phyloP scores from a whole-genome alignment of 2,329 filamentous ascomycete species.

The Colletotrichum plurivorum region DNA sequence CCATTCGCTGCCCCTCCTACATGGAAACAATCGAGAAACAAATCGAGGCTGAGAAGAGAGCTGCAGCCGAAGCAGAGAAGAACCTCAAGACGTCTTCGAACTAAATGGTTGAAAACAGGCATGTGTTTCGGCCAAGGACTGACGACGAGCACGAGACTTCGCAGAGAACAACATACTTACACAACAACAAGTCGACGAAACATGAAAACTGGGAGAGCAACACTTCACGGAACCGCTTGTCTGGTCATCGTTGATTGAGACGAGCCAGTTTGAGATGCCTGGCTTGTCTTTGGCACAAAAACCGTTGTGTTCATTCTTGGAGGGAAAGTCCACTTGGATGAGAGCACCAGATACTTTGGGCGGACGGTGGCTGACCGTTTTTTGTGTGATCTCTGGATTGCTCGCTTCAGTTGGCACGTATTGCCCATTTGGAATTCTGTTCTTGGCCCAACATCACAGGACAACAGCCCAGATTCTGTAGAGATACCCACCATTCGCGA shows the following conservation, averaged over 20 bases:
- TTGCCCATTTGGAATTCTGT: neutral
- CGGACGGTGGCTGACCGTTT: neutral
- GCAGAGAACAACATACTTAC: no score
- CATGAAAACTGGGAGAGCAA: neutral
- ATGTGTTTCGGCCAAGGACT: no score
- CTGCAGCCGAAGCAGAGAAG: neutral
- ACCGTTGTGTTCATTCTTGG: neutral
- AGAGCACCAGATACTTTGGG: constrained; percentile 1
- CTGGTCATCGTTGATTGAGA: neutral
- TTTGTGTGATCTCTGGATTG: constrained; percentile 4
- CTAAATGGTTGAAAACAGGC: no score
- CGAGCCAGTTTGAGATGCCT: neutral
- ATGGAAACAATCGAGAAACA: neutral
- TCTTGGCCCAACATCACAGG: neutral
- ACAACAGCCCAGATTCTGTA: constrained; percentile 8
- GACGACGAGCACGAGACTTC: no score
- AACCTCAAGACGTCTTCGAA: neutral
- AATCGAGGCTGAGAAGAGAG: neutral
- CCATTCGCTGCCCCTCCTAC: neutral
- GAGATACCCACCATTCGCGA: constrained; percentile 14
- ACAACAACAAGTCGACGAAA: neutral
- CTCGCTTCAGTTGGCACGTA: neutral
- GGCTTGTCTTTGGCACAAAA: neutral
- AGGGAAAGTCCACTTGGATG: constrained; percentile 3
- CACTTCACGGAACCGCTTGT: neutral